Evolutionary conservation across 768 basidiomycete species (phyloP).

Genomic region (Auriscalpium vulgare): DNA sequence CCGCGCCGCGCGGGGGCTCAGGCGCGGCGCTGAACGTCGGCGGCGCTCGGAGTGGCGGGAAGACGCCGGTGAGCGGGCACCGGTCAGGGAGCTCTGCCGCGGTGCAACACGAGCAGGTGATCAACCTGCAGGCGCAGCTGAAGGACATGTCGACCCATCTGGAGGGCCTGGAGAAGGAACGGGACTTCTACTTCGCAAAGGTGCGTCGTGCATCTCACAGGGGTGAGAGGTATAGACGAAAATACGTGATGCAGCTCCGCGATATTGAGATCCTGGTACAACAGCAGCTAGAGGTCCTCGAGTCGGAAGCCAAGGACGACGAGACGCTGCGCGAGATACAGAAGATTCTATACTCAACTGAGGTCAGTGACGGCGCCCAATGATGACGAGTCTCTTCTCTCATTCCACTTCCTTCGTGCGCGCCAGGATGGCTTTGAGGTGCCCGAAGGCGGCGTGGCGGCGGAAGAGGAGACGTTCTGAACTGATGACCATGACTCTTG

Average conservation of each 20-base stretch:
- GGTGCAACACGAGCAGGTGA: conserved; percentile 58
- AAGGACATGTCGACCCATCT: conserved; percentile 75
- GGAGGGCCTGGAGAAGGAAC: conserved; percentile 92
- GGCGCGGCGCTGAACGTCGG: conserved; percentile 26
- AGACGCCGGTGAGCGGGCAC: conserved; percentile 65
- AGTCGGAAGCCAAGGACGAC: conserved; percentile 50
- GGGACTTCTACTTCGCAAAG: conserved; percentile 98
- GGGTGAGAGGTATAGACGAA: conserved; percentile 3
- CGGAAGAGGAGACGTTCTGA: conserved; percentile 80
- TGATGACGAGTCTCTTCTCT: background rate
- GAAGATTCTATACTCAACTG: conserved; percentile 89
- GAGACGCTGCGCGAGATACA: conserved; percentile 70
- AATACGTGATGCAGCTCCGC: conserved; percentile 56
- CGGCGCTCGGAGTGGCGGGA: conserved; percentile 48
- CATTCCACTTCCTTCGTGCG: conserved; percentile 5
- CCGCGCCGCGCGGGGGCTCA: conserved; percentile 26
- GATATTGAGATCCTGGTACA: conserved; percentile 95
- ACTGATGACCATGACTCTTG: too few relatives aligned
- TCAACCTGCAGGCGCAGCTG: conserved; percentile 66
- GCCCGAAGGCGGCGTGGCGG: conserved; percentile 55
- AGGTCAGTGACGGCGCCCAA: conserved; percentile 43
- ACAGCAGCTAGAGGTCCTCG: conserved; percentile 59
- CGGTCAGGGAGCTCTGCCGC: conserved; percentile 48
- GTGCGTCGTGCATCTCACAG: conserved; percentile 32
- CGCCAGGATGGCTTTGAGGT: conserved; percentile 88